phyloP scores from a whole-genome alignment of 2,329 filamentous ascomycete species.

The Colletotrichum melonis region DNA sequence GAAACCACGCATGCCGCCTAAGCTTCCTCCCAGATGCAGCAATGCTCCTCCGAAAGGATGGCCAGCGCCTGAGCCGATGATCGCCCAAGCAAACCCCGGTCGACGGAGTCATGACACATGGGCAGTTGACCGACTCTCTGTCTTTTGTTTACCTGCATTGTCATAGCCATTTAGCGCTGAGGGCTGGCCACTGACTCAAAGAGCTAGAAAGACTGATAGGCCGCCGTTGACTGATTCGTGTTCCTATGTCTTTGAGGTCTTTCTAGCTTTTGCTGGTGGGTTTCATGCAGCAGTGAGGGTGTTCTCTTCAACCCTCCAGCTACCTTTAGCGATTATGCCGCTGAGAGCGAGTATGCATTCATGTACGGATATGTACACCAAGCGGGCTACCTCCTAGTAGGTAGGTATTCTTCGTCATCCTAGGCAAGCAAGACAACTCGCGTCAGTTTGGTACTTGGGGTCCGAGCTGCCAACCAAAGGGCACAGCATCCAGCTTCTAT shows the following conservation, averaged over 20 bases:
- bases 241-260: neutral
- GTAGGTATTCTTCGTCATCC: neutral
- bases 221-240: slow-evolving; percentile 28
- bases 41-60: slow-evolving; percentile 6
- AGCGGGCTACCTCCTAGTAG: no score
- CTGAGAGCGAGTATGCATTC: neutral
- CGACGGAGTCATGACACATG: slow-evolving; percentile 29
- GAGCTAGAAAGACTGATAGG: slow-evolving; percentile 17
- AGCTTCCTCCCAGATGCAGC: slow-evolving; percentile 31
- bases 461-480: neutral
- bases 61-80: slow-evolving; percentile 18
- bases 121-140: slow-evolving; percentile 22
- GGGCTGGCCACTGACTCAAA: slow-evolving; percentile 26
- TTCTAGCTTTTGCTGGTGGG: slow-evolving; percentile 30
- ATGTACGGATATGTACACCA: slow-evolving; percentile 3
- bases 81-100: slow-evolving; percentile 28
- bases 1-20: slow-evolving; percentile 26
- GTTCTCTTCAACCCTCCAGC: slow-evolving; percentile 12
- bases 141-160: slow-evolving; percentile 8
- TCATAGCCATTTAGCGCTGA: slow-evolving; percentile 6
- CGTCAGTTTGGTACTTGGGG: neutral
- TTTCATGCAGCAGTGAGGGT: slow-evolving; percentile 34
- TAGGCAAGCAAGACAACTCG: slow-evolving; percentile 13
- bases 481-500: neutral
- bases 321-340: neutral